Percentiles rank a stretch among this genome's conserved stretches.
Conservation (phyloP, 2,329 filamentous ascomycete species). For the Huntiella abstrusa region DNA sequence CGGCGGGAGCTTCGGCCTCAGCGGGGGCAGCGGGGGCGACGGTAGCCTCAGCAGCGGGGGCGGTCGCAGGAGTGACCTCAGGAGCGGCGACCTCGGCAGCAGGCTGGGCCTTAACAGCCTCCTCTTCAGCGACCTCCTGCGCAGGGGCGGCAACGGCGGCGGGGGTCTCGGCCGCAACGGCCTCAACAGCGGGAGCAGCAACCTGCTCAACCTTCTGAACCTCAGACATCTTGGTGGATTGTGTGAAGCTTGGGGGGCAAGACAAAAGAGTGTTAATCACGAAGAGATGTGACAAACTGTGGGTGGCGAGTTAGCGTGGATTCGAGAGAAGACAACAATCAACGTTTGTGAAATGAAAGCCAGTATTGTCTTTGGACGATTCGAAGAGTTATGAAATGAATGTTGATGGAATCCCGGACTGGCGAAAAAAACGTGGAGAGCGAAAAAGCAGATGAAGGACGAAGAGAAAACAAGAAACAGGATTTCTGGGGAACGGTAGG, state of each 20-base stretch:
- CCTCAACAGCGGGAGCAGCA: not conserved
- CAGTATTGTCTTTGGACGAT: no score
- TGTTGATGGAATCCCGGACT: no score
- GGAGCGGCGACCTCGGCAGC: not conserved
- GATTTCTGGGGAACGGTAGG: no score
- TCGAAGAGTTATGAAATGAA: no score
- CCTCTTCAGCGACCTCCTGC: not conserved
- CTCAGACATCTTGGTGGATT: conserved; percentile 4
- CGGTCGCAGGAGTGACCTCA: no score
- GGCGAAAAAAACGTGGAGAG: no score
- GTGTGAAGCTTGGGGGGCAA: not conserved
- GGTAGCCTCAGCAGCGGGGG: no score
- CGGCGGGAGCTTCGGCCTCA: conserved; percentile 15
- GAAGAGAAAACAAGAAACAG: no score
- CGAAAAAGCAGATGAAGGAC: no score
- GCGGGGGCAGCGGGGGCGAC: not conserved
- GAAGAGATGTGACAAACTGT: not conserved
- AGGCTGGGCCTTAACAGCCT: not conserved
- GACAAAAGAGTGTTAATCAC: conserved; percentile 1
- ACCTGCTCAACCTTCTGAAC: not conserved
- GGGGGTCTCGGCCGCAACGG: conserved; percentile 1
- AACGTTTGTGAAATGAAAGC: no score
- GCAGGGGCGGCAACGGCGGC: not conserved
- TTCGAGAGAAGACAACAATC: no score
- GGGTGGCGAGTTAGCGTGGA: not conserved